These are phyloP conservation scores for Corymbia maculata DNA, from an alignment of 345 rosid genomes.

Conservation along the genomic window DNA sequence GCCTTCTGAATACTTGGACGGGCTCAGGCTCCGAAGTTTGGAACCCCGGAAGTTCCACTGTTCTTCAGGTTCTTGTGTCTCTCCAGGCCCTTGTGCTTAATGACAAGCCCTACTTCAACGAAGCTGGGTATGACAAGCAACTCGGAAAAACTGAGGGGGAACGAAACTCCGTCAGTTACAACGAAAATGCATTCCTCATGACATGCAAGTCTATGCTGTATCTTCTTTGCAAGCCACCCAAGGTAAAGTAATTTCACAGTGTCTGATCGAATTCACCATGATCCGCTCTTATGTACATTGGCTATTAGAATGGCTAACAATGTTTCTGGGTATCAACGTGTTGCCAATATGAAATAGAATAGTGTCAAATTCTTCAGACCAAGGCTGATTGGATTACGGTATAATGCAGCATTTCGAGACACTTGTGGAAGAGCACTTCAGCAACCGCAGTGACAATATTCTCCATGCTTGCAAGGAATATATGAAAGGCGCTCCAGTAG, in stretches of 20 bases:
- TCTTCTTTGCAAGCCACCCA: slow-evolving; percentile 57
- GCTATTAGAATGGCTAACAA: background rate
- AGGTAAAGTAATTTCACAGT: slow-evolving; percentile 29
- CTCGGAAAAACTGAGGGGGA: slow-evolving; percentile 84
- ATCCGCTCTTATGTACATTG: background rate
- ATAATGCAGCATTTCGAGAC: slow-evolving; percentile 65
- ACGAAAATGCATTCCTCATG: slow-evolving; percentile 72
- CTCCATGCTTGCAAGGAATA: slow-evolving; percentile 63
- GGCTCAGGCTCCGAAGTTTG: slow-evolving; percentile 89
- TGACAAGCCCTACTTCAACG: slow-evolving; percentile 92
- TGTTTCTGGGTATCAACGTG: background rate
- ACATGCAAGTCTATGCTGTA: slow-evolving; percentile 88
- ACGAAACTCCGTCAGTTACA: slow-evolving; percentile 80
- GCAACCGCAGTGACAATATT: slow-evolving; percentile 22
- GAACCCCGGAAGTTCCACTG: slow-evolving; percentile 64
- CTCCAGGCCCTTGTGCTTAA: slow-evolving; percentile 98
- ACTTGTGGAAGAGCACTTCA: slow-evolving; percentile 71
- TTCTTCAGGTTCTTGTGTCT: slow-evolving; percentile 93
- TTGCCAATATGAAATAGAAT: background rate
- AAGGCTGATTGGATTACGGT: background rate
- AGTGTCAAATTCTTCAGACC: background rate
- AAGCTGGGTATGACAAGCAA: slow-evolving; percentile 88
- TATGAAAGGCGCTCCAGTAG: slow-evolving; percentile 63
- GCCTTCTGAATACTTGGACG: slow-evolving; percentile 89
- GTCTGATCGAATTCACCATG: background rate